Percentiles rank a stretch among this genome's conserved stretches.
Evolutionary conservation across 345 rosid genomes (phyloP).

Genomic region (Lumnitzera racemosa): DNA sequence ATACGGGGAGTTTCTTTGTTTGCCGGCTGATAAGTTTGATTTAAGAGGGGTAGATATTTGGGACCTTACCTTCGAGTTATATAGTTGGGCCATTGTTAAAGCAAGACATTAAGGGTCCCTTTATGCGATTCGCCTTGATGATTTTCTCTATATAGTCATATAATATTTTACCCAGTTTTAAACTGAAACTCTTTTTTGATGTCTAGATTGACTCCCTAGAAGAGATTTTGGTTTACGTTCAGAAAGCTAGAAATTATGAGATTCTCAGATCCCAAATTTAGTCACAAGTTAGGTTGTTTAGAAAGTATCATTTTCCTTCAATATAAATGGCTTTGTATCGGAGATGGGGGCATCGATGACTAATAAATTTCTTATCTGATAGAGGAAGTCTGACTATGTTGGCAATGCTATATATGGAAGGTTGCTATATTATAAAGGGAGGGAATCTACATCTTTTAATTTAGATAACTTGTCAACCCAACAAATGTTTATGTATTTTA

Average conservation of each 20-base stretch:
- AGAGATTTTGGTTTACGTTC: constrained; percentile 43
- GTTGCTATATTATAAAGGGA: constrained; percentile 23
- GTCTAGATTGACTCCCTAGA: constrained; percentile 55
- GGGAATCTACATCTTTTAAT: constrained; percentile 3
- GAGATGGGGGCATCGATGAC: constrained; percentile 1
- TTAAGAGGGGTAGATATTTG: constrained; percentile 34
- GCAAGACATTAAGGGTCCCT: constrained; percentile 1
- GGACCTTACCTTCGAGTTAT: background rate
- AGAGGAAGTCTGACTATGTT: constrained; percentile 17
- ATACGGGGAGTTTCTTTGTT: constrained; percentile 40
- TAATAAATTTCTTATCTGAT: background rate
- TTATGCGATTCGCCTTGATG: background rate
- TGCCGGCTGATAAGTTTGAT: constrained; percentile 39
- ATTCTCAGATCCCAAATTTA: constrained; percentile 50
- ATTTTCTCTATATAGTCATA: constrained; percentile 5
- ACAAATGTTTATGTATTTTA: constrained; percentile 3
- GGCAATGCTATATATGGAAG: constrained; percentile 33
- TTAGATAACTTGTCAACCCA: background rate
- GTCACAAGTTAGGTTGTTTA: constrained; percentile 43
- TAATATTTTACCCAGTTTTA: background rate
- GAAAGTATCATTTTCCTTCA: too few species aligned
- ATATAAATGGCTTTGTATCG: too few species aligned
- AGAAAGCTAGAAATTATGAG: constrained; percentile 46
- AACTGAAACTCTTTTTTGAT: constrained; percentile 13
- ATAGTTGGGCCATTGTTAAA: background rate